These are phyloP conservation scores for Penicillium sp. DNA, from an alignment of 2,329 filamentous ascomycete species.

Conservation along the genomic window DNA sequence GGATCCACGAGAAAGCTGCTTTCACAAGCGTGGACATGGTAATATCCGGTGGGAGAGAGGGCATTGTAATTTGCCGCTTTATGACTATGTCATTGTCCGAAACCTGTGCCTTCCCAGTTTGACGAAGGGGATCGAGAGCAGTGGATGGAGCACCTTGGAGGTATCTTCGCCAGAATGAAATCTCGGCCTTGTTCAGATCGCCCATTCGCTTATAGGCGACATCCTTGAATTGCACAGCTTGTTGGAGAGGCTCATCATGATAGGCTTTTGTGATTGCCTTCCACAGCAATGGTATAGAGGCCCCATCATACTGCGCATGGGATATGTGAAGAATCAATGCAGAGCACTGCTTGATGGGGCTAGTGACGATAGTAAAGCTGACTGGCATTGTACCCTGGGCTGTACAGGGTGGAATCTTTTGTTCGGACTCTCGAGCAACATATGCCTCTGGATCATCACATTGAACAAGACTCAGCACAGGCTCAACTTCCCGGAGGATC, in stretches of 20 bases:
- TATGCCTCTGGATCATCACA: slow-evolving; percentile 6
- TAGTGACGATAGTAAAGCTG: not conserved
- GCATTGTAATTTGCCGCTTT: not conserved
- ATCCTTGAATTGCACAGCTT: not conserved
- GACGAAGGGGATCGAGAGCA: not conserved
- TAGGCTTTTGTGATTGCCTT: slow-evolving; percentile 1
- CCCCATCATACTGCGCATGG: slow-evolving; percentile 7
- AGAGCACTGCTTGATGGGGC: not conserved
- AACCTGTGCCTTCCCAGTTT: not conserved
- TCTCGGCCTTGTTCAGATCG: not conserved
- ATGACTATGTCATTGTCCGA: not conserved
- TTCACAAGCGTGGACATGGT: slow-evolving; percentile 10
- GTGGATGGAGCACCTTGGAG: not conserved
- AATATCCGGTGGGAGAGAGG: not conserved
- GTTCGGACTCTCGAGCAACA: not conserved
- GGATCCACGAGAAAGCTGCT: slow-evolving; percentile 7
- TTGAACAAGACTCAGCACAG: slow-evolving; percentile 1
- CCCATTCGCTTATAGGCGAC: not conserved
- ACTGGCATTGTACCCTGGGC: not conserved
- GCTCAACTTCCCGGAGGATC: slow-evolving; percentile 1
- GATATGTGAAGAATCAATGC: not conserved
- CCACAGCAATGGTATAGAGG: slow-evolving; percentile 1
- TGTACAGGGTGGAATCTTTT: not conserved
- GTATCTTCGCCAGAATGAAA: not conserved
- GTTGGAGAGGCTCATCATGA: not conserved